Evolutionary conservation across 1,139 yeast species (phyloP), one percentile per base, ranked within the genome.

Genomic region (Yamadazyma spencermartinsiae): DNA sequence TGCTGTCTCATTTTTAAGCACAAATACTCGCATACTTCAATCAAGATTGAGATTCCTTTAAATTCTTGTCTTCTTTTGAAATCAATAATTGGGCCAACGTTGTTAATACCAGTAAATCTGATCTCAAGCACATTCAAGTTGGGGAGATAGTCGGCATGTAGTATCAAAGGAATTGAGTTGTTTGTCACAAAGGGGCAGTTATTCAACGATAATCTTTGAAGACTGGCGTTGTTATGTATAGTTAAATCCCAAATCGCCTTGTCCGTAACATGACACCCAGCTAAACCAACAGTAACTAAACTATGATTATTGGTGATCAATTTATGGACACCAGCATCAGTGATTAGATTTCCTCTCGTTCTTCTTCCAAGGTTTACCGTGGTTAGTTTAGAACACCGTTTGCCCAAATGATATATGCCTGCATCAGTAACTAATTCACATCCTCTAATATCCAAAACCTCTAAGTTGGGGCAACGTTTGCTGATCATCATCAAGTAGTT

Each of bases 201-300:
- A 60, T 90, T 90, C 33, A 90, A 60, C 10, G 95, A 85, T 27
- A 90, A 65, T 39, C 97, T 71, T 51, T 80, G 80, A 4, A 90
- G 55, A 3, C 64, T 53, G 2, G 56, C 55, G 25, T 86, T 84
- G 42, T 86, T 74, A 43, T 70, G 61, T 17, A 74, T 59, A 0
- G 92, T 92, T 33, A 89, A 63, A 52, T 86, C 92, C 95, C 95
- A 87, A 18, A 90, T 64, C 5, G 85, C 71, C 34, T 79, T 72
- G 62, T 90, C 96, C 14, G 86, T 78, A 19, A 90, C 73, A 39
- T 76, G 70, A 58, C 96, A 87, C 6, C 98, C 98, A 0, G 98
- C 96, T 12, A 88, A 63, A 0, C 98, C 98, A 34, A 90, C 68
- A 0, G 97, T 89, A 35, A 69, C 69, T 31, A 89, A 63, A 11